phyloP scores from a whole-genome alignment of 371 early-diverging fungal species.

The Rhizopus sp. region DNA sequence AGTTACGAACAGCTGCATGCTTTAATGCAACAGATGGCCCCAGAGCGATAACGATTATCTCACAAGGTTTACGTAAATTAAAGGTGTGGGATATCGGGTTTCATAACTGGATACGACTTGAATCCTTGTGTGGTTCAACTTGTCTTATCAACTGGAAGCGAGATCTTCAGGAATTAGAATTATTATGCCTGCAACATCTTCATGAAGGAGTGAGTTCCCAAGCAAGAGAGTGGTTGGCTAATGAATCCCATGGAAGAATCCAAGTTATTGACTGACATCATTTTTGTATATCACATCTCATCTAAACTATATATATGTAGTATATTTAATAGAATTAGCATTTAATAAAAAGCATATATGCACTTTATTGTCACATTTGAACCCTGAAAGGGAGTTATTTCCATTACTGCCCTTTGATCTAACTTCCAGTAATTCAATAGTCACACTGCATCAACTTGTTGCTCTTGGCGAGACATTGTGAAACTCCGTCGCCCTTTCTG shows the following conservation, averaged over 20 bases:
- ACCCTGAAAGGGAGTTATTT: too few relatives aligned
- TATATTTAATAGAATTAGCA: too few relatives aligned
- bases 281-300: background rate
- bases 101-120: conserved; percentile 28
- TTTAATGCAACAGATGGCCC: conserved; percentile 19
- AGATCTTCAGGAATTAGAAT: conserved; percentile 10
- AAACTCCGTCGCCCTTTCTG: too few relatives aligned
- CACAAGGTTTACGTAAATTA: conserved; percentile 21
- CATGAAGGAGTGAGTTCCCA: background rate
- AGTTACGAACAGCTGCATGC: conserved; percentile 25
- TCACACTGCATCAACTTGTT: too few relatives aligned
- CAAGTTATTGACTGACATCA: background rate
- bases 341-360: too few relatives aligned
- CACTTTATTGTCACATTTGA: too few relatives aligned
- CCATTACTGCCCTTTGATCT: too few relatives aligned
- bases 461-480: too few relatives aligned
- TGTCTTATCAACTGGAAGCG: conserved; percentile 12
- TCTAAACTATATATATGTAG: too few relatives aligned
- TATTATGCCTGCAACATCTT: background rate
- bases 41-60: conserved; percentile 21
- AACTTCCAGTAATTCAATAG: too few relatives aligned
- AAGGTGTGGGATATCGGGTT: conserved; percentile 36
- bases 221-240: background rate
- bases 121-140: conserved; percentile 8
- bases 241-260: background rate